Evolutionary conservation across 2,329 filamentous ascomycete genomes (phyloP).

Genomic region (Pseudocercospora pini-densiflorae): DNA sequence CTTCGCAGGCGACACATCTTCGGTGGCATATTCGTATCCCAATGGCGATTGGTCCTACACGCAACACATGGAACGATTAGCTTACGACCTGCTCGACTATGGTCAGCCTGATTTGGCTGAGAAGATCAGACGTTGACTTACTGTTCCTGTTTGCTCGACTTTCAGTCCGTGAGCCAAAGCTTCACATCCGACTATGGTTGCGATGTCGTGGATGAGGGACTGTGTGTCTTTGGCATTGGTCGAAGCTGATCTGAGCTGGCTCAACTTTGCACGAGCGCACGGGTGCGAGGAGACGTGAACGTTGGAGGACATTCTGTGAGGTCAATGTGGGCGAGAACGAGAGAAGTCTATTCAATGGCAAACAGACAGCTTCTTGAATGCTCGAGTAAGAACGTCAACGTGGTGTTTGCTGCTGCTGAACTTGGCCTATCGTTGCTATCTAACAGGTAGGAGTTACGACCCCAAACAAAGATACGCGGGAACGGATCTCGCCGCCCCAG

Average conservation of each 20-base stretch:
- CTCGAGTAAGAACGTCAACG: not conserved
- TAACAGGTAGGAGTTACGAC: too few relatives aligned
- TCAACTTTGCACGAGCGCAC: slow-evolving; percentile 85
- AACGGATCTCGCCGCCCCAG: not conserved
- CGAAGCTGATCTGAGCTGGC: slow-evolving; percentile 77
- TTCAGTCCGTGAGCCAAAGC: slow-evolving; percentile 70
- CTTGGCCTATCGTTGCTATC: not conserved
- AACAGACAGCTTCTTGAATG: not conserved
- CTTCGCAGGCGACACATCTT: slow-evolving; percentile 64
- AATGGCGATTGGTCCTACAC: slow-evolving; percentile 76
- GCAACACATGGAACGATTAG: slow-evolving; percentile 14
- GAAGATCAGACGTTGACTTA: slow-evolving; percentile 49
- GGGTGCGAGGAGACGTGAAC: slow-evolving; percentile 83
- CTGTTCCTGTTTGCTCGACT: slow-evolving; percentile 64
- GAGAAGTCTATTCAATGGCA: not conserved
- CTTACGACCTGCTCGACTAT: slow-evolving; percentile 20
- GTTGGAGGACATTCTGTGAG: slow-evolving; percentile 44
- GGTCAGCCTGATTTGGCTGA: slow-evolving; percentile 34
- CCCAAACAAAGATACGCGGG: not conserved
- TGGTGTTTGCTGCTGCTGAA: not conserved
- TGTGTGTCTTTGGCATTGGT: slow-evolving; percentile 78
- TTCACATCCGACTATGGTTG: slow-evolving; percentile 80
- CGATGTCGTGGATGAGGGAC: slow-evolving; percentile 81
- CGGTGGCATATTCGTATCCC: slow-evolving; percentile 73
- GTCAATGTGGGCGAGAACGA: not conserved